Percentiles rank a stretch among this genome's conserved stretches.
Evolutionary conservation across 441 rosid species (phyloP).

Genomic region (Rhodomyrtus psidioides): DNA sequence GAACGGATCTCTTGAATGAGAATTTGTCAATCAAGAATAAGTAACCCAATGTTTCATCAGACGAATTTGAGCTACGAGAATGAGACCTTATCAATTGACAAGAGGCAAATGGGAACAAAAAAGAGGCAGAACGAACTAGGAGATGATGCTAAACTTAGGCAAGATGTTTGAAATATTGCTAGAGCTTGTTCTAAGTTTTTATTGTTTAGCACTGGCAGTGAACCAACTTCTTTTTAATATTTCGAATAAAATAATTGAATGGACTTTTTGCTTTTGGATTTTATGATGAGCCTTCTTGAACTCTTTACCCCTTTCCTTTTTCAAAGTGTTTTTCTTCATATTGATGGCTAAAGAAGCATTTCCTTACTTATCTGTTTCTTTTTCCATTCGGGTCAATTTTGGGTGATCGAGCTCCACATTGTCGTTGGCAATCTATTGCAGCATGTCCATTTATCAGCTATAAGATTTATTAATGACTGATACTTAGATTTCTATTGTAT

Average conservation of each 20-base stretch:
- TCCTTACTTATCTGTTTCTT: fast-evolving
- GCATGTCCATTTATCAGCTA: neutral
- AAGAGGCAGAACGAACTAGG: neutral
- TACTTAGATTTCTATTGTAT: neutral
- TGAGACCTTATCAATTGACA: neutral
- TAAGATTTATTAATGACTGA: neutral
- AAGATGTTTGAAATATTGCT: neutral
- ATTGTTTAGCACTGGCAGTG: fast-evolving
- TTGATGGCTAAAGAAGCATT: neutral
- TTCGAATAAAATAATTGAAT: neutral
- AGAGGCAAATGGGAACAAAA: neutral
- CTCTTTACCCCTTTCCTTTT: neutral
- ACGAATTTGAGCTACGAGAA: neutral
- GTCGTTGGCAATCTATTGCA: neutral
- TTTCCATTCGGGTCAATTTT: neutral
- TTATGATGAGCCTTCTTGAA: neutral
- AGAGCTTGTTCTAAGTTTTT: neutral
- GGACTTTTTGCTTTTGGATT: neutral
- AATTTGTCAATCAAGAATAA: neutral
- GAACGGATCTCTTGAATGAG: neutral
- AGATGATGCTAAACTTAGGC: neutral
- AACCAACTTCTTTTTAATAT: neutral
- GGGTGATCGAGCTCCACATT: fast-evolving
- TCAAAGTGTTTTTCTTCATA: fast-evolving
- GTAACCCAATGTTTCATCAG: neutral